Evolutionary conservation across 495 filamentous ascomycete genomes (phyloP).

Genomic region (Pseudomonodictys pantanalensis): DNA sequence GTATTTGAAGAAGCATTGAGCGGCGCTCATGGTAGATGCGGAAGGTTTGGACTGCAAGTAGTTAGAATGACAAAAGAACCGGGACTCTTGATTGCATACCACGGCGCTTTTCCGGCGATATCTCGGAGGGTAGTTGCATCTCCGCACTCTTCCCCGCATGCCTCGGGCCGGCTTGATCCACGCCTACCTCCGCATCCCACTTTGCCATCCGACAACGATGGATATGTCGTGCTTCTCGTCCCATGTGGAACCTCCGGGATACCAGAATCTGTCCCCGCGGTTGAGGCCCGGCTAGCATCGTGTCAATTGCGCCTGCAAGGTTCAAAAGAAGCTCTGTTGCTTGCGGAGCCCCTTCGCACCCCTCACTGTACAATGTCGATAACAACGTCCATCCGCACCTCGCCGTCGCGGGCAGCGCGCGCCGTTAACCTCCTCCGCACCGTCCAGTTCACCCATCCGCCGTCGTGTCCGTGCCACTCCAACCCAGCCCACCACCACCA

Average conservation of each 20-base stretch:
- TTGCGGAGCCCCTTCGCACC: too few species aligned
- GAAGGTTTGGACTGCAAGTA: neutral
- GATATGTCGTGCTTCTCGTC: neutral
- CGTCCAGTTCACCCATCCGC: slow-evolving; percentile 85
- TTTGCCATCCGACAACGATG: neutral
- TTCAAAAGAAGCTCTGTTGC: neutral
- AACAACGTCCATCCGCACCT: slow-evolving; percentile 30
- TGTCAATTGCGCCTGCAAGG: neutral
- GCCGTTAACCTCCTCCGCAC: slow-evolving; percentile 83
- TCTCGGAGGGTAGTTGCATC: too few species aligned
- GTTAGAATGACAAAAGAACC: too few species aligned
- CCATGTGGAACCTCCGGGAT: too few species aligned
- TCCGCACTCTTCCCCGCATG: too few species aligned
- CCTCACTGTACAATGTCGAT: neutral
- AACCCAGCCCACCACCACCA: slow-evolving; percentile 68
- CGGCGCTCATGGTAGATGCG: too few species aligned
- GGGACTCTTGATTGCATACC: too few species aligned
- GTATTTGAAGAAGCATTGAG: slow-evolving; percentile 35
- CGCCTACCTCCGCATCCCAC: neutral
- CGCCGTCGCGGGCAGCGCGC: slow-evolving; percentile 64
- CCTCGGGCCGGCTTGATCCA: too few species aligned
- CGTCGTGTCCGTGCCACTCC: slow-evolving; percentile 86
- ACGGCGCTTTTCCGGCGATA: too few species aligned
- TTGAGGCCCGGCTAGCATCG: neutral
- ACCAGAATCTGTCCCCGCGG: neutral